Base-by-base conservation (phyloP, 208 protist species). In the Leishmania aethiopica region DNA sequence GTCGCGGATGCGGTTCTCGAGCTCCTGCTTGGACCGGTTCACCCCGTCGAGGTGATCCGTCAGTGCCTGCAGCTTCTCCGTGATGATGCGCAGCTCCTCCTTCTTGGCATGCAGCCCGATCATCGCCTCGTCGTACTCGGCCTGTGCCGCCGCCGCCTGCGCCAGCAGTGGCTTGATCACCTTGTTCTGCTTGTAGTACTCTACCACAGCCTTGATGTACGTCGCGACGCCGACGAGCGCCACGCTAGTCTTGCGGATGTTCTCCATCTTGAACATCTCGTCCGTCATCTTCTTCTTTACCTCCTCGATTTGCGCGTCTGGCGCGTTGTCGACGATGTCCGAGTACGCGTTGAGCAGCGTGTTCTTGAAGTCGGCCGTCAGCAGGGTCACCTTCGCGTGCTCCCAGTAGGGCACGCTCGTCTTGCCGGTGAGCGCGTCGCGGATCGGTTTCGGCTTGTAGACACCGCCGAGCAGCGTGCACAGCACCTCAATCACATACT, bases 121-220 rank as follows among this genome's bases (percentile, higher is more conserved):
- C 94, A 98, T 97, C 40, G 96, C 95, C 17, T 88, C 78, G 78
- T 97, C 89, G 81, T 92, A 99, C 89, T 94, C 92, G 71, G 88
- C 97, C 86, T 92, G 97, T 82, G 90, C 96, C 32, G 85, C 88
- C 45, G 88, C 98, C 22, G 83, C 91, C 87, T 97, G 95, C 71
- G 87, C 97, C 28, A 97, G 97, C 42, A 98, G 94, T 15, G 98
- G 98, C 83, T 97, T 96, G 77, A 99, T 99, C 32, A 96, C 93
- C 87, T 99, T 99, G 81, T 98, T 97, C 72, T 99, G 98, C 86
- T 97, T 96, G 90, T 99, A 98, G 91, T 99, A 99, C 87, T 99
- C 98, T 86, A 99, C 95, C 81, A 99, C 99, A 2, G 99, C 98
- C 64, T 94, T 94, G 60, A 99, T 98, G 96, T 99, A 99, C 37